phyloP scores from a whole-genome alignment of 1,284 basidiomycete genomes.

The Apiotrichum laibachii region DNA sequence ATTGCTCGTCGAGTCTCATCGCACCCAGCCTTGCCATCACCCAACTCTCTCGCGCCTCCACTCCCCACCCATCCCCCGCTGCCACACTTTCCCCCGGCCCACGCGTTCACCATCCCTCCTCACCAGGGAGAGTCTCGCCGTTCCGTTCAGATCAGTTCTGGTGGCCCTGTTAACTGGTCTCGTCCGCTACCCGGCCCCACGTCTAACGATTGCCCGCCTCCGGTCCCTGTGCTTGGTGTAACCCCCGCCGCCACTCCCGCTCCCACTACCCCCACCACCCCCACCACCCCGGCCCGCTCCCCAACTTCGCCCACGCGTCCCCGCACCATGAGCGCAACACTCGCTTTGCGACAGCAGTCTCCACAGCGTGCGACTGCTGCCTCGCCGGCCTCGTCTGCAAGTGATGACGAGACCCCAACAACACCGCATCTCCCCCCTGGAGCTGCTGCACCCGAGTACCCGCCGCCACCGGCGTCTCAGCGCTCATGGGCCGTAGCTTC shows the following conservation, averaged over 20 bases:
- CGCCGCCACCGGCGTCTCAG: constrained; percentile 1
- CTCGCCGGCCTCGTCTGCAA: constrained; percentile 16
- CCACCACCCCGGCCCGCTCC: neutral
- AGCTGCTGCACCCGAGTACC: constrained; percentile 1
- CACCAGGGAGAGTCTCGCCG: constrained; percentile 5
- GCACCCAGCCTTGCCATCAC: neutral
- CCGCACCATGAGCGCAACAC: constrained; percentile 11
- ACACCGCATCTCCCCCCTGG: constrained; percentile 14
- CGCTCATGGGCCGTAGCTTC: constrained; percentile 17
- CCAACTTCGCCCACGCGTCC: neutral
- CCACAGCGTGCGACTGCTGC: constrained; percentile 9
- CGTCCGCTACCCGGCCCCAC: constrained; percentile 20
- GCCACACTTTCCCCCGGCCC: neutral
- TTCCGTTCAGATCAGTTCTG: constrained; percentile 5
- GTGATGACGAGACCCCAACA: constrained; percentile 18
- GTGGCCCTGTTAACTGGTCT: constrained; percentile 29
- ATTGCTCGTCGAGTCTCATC: neutral
- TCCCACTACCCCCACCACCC: constrained; percentile 4
- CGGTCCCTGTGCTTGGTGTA: neutral
- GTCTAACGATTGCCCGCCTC: neutral
- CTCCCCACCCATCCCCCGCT: neutral
- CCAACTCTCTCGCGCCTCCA: neutral
- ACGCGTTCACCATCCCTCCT: constrained; percentile 2
- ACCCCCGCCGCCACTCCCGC: neutral
- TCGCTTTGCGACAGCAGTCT: constrained; percentile 13